Base-by-base conservation (phyloP, 306 rosid species). In the Cicer chorassanicum region DNA sequence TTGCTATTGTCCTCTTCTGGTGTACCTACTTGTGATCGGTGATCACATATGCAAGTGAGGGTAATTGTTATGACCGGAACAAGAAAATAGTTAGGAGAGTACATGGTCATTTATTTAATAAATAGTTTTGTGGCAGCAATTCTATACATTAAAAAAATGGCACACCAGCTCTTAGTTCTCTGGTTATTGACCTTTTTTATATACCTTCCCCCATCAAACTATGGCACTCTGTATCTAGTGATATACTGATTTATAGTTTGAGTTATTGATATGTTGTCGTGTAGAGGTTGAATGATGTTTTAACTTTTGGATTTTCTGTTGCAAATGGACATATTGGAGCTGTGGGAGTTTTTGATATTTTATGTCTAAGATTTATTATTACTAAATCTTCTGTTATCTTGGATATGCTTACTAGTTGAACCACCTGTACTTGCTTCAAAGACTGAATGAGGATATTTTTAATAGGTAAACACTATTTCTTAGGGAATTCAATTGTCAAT, bases 401-500 rank as follows among this genome's bases (percentile, higher is more conserved):
- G 7, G 18, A 50, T 16, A 64, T 74, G 60, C 77, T 72, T 72
- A 73, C 14, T 40, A n/a, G 70, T 29, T 14, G 44, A 68, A 74
- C 70, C 59, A 55, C 51, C 19, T 43, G 24, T 74, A 21, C 11
- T 67, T 78, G 72, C 50, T 61, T 60, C 24, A 29, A 54, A 42
- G 34, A 62, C 15, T 24, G 36, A 38, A 59, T 65, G 63, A 10
- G 19, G 15, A 38, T 63, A 39, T 40, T 67, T 56, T 65, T 48
- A 19, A 19, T 75, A 42, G 34, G 57, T 19, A 1, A 44, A n/a
- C 16, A 42, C 8, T 60, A 18, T 42, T 19, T 77, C 59, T 40
- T 67, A 63, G 42, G 51, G 13, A 65, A 56, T 83, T 43, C 57
- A 39, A 48, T 65, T 80, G 51, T 80, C 10, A 21, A 50, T 80